phyloP scores from a whole-genome alignment of 805 yeast species.

The Middelhovenomyces tepae region DNA sequence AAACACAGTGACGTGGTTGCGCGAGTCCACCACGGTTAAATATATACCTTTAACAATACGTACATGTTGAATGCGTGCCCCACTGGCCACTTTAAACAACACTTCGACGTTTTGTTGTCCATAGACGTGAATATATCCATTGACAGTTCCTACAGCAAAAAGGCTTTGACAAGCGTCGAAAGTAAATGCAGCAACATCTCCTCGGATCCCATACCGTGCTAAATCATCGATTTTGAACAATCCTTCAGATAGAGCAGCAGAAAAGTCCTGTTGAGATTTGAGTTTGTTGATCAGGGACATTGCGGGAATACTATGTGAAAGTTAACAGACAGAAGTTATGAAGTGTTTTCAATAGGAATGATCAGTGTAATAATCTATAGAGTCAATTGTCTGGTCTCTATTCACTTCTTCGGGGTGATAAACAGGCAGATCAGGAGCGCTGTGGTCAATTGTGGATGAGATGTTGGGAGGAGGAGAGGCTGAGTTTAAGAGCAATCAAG shows the following conservation, averaged over 20 bases:
- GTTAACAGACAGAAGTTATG: too few relatives aligned
- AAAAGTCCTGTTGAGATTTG: slow-evolving; percentile 23
- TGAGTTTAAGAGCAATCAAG: too few relatives aligned
- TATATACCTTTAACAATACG: slow-evolving; percentile 74
- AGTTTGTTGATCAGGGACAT: too few relatives aligned
- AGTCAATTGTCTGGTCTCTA: too few relatives aligned
- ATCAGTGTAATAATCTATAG: too few relatives aligned
- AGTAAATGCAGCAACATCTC: slow-evolving; percentile 58
- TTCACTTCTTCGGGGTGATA: too few relatives aligned
- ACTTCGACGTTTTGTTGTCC: slow-evolving; percentile 80
- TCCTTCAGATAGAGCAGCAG: slow-evolving; percentile 23
- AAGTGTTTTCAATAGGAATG: too few relatives aligned
- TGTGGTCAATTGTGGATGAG: too few relatives aligned
- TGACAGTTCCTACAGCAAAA: slow-evolving; percentile 67
- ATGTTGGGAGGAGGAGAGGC: too few relatives aligned
- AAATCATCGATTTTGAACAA: slow-evolving; percentile 25
- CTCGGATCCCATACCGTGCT: slow-evolving; percentile 49
- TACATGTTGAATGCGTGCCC: slow-evolving; percentile 40
- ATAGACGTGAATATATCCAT: slow-evolving; percentile 63
- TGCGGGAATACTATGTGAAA: too few relatives aligned
- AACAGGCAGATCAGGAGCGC: too few relatives aligned
- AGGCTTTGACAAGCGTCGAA: slow-evolving; percentile 86
- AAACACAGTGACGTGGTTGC: slow-evolving; percentile 54
- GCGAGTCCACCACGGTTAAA: slow-evolving; percentile 59
- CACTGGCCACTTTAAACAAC: slow-evolving; percentile 43